Evolutionary conservation across 768 basidiomycete genomes (phyloP), one percentile per base, ranked within the genome.

Genomic region (Galerina marginata): DNA sequence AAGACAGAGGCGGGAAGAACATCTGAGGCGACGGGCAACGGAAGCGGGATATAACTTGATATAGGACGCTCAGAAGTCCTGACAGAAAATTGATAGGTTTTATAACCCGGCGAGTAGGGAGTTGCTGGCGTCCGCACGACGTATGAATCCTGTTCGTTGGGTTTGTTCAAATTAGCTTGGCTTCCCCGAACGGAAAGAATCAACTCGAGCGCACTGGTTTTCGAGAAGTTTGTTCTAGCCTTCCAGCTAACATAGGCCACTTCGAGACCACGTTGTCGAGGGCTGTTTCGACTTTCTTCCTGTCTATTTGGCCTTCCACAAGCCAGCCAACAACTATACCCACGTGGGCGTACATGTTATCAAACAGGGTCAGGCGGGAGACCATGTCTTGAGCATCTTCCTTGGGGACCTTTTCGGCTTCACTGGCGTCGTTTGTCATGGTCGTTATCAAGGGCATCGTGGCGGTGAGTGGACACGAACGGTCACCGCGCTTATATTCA

Each of bases 1-100:
- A 81, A 77, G 20, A 80, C 57, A 10, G 65, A 53, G 25, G 69
- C 68, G n/a, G 78, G 78, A 23, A 76, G 71, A 38, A 76, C 73
- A 11, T 64, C 60, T n/a, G 75, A 74, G 16, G 70, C 56, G 38
- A 62, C 55, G 23, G 71, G 67, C 4, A 79, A 58, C 1, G 78
- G 79, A 2, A 71, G 45, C 20, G 63, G 52, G 11, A 77, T 39
- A 58, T 75, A 80, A 33, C 70, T 61, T 6, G 79, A 74, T 9
- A 81, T 54, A 12, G 79, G 75, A 2, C 65, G 42, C 3, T 69
- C 65, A 9, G 74, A 74, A 6, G n/a, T 16, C 5, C 16, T 55
- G 42, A 10, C 16, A n/a, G 54, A 26, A 3, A 55, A n/a, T 6
- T 25, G 44, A 16, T 43, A 55, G 4, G 42, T 12, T 6, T 16